Evolutionary conservation across 345 rosid species (phyloP).

Genomic region (Hibiscus syriacus): DNA sequence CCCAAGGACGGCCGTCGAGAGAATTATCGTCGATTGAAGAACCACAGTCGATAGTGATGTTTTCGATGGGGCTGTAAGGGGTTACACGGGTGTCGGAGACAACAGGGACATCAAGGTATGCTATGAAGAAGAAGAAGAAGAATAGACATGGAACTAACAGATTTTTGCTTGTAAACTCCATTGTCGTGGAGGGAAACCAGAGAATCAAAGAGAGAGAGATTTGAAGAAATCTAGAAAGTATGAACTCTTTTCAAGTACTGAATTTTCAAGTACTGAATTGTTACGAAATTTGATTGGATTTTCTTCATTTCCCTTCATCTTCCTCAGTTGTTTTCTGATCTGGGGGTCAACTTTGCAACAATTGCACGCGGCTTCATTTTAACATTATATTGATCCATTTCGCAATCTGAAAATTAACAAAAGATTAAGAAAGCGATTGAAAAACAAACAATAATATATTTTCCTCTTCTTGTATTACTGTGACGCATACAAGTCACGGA

Average conservation of each 20-base stretch:
- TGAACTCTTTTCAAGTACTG: neutral
- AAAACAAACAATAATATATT: neutral
- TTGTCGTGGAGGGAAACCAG: neutral
- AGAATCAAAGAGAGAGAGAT: neutral
- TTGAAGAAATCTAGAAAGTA: neutral
- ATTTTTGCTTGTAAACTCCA: neutral
- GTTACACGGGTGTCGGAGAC: neutral
- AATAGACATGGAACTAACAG: neutral
- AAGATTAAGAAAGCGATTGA: neutral
- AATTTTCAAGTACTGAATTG: too few relatives aligned
- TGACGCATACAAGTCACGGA: neutral
- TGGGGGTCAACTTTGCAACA: neutral
- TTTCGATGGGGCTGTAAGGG: slow-evolving; percentile 3
- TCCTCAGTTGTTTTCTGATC: too few relatives aligned
- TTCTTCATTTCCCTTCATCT: neutral
- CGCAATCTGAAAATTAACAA: too few relatives aligned
- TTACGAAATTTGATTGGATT: too few relatives aligned
- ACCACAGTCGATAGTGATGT: slow-evolving; percentile 10
- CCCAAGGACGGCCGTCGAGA: neutral
- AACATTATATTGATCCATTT: neutral
- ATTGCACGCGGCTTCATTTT: neutral
- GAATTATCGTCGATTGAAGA: neutral
- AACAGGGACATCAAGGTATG: neutral
- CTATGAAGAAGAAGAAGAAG: neutral
- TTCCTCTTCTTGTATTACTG: neutral